Percentiles rank a stretch among this genome's conserved stretches.
Conservation (phyloP, 305 asterid genomes). For the Fraxinus sp. region DNA sequence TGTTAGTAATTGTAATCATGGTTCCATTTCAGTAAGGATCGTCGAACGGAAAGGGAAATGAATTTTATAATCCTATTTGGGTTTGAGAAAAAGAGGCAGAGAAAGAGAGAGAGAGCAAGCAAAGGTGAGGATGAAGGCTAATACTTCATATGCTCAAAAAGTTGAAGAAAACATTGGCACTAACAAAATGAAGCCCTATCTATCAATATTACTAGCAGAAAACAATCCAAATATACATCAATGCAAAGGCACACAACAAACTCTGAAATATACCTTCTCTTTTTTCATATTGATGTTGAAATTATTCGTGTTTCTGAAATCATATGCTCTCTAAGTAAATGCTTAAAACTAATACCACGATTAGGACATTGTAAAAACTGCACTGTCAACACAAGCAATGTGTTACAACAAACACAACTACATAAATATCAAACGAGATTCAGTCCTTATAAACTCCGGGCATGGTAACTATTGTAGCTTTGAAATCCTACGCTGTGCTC, state of each 20-base stretch:
- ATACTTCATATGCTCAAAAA: neutral
- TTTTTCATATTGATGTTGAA: neutral
- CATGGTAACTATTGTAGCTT: neutral
- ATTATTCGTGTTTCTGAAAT: neutral
- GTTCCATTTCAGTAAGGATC: neutral
- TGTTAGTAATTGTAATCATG: neutral
- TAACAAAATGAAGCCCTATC: neutral
- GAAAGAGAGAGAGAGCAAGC: neutral
- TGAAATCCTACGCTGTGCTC: neutral
- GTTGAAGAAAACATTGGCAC: neutral
- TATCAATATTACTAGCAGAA: neutral
- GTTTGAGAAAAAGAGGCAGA: neutral
- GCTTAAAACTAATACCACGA: neutral
- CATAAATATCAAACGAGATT: neutral
- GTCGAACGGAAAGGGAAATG: neutral
- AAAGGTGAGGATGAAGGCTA: neutral
- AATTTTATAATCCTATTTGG: neutral
- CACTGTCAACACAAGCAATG: neutral
- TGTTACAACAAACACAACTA: neutral
- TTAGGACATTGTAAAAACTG: neutral
- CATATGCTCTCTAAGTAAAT: neutral
- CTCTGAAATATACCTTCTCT: neutral
- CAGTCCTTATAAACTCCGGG: neutral
- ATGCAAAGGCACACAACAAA: neutral
- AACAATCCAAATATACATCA: neutral